Evolutionary conservation across 805 yeast genomes (phyloP), one percentile per base, ranked within the genome.

Genomic region (Myxozyma geophila): DNA sequence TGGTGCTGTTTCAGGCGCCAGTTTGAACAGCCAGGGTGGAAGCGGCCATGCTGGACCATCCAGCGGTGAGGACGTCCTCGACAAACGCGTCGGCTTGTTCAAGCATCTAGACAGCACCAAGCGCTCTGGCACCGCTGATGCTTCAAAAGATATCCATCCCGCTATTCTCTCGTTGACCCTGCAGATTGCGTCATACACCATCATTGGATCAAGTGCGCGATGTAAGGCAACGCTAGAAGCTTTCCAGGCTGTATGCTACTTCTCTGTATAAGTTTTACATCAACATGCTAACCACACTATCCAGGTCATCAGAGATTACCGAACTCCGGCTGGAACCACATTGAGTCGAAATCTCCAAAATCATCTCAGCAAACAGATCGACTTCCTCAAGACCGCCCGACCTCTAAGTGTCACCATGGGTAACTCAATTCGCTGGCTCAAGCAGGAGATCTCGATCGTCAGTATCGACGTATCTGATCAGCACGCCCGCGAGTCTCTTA

Each of bases 371-470:
- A 90, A 89, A 73, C 99, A 95, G 77, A 95, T 95, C 68, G 99
- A 93, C 74, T 90, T 89, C 70, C 80, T 95, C 70, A 93, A 90
- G 71, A 85, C 90, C 9, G 92, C 97, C 2, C 85, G 99, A 67
- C 98, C 98, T 0, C 81, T 95, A 54, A 86, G 95, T 60, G 89
- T 92, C 1, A 84, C 97, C 0, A 95, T 95, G 99, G 99, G 99
- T 59, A 95, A 92, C 78, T 93, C 98, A 1, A 95, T 95, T 69
- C 85, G 99, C 71, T 92, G 98, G 97, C 82, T 95, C 67, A 95
- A 95, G 73, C 98, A 93, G 78, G 93, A 90, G 74, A 93, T 95
- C 60, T 86, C 97, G 0, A 82, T 84, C 49, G 85, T 93, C 54
- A 87, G 92, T 62, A 86, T 92, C 60, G 96, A 89, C 67, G 79